phyloP scores from a whole-genome alignment of 139 green algal genomes.

The Chlamydomonas schloesseri region DNA sequence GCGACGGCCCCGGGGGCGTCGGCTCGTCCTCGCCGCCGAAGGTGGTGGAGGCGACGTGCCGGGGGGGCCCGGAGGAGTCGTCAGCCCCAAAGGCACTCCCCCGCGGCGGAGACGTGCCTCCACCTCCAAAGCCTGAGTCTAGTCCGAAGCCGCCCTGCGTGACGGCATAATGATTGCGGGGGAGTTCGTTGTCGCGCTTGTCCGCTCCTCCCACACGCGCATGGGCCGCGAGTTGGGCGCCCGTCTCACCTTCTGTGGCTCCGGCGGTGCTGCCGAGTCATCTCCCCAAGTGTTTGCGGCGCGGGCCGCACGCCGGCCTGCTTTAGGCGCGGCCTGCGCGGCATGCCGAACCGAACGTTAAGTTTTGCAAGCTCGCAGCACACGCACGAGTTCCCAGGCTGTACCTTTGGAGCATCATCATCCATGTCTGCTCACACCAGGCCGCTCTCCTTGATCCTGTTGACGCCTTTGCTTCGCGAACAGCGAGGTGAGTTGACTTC shows the following conservation, averaged over 20 bases:
- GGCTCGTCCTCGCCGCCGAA: background rate
- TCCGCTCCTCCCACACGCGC: too few species aligned
- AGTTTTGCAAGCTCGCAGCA: too few species aligned
- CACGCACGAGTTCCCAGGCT: background rate
- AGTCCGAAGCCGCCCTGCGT: constrained; percentile 39
- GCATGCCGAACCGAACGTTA: too few species aligned
- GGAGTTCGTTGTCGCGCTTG: too few species aligned
- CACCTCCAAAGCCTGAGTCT: background rate
- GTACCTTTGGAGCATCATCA: constrained; percentile 11
- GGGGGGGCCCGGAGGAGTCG: background rate
- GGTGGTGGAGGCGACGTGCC: background rate
- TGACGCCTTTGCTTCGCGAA: background rate
- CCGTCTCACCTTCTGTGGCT: background rate
- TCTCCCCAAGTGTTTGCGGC: constrained; percentile 28
- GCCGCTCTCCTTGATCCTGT: background rate
- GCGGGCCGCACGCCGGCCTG: constrained; percentile 8
- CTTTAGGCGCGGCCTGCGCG: constrained; percentile 25
- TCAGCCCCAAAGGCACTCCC: background rate
- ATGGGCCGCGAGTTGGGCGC: too few species aligned
- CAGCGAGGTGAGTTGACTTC: background rate
- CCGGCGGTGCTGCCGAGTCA: constrained; percentile 12
- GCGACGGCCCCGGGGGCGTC: too few species aligned
- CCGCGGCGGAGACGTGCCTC: background rate
- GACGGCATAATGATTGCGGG: too few species aligned
- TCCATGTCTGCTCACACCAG: background rate